A percentile compares a stretch with the other conserved stretches of the same genome.
These are phyloP conservation scores for Trichoderma sp. DNA, from an alignment of 2,329 filamentous ascomycete genomes.

Conservation along the genomic window DNA sequence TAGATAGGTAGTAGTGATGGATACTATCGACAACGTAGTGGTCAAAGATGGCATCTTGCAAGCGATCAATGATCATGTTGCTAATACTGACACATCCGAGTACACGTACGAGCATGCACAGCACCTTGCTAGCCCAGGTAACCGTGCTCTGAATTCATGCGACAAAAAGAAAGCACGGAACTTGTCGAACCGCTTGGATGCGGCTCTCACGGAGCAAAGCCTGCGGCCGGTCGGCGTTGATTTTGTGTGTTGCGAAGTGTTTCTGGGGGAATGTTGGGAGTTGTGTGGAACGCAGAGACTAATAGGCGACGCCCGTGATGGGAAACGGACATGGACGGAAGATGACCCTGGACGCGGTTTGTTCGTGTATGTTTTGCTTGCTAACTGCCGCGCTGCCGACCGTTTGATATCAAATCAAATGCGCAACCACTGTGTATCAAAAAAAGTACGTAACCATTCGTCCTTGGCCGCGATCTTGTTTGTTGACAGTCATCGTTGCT, in stretches of 20 bases:
- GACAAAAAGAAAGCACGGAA: neutral
- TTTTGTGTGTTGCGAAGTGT: neutral
- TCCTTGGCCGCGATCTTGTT: too few species aligned
- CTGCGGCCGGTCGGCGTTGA: slow-evolving; percentile 1
- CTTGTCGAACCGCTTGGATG: slow-evolving; percentile 10
- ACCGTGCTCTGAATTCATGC: neutral
- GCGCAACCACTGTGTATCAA: too few species aligned
- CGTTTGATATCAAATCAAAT: too few species aligned
- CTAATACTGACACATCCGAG: neutral
- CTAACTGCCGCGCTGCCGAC: too few species aligned
- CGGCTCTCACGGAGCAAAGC: slow-evolving; percentile 9
- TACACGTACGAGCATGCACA: neutral
- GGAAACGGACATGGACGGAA: too few species aligned
- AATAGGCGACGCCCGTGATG: neutral
- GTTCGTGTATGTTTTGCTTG: too few species aligned
- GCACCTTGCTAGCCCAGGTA: neutral
- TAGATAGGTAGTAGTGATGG: neutral
- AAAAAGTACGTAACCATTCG: too few species aligned
- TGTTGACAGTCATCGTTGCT: slow-evolving; percentile 10
- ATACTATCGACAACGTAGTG: too few species aligned
- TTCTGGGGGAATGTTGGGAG: slow-evolving; percentile 7
- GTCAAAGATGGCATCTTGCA: too few species aligned
- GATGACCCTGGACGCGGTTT: neutral
- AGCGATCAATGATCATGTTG: too few species aligned
- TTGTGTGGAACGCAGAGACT: slow-evolving; percentile 12